Evolutionary conservation across 2,329 filamentous ascomycete species (phyloP), one percentile per base, ranked within the genome.

Genomic region (Aspergillus sp.): DNA sequence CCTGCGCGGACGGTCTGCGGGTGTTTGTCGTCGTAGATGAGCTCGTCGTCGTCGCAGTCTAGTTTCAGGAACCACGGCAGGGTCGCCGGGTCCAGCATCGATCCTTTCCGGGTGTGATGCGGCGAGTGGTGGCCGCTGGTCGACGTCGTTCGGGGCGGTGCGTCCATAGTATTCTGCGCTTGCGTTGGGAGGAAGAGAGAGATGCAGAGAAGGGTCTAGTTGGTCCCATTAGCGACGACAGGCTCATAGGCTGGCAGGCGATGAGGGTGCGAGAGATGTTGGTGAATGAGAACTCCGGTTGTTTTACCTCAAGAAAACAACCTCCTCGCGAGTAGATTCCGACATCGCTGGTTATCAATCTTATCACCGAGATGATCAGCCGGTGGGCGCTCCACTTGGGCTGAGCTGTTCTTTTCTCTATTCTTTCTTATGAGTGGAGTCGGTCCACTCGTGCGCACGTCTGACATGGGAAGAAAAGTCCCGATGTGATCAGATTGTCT

Each of bases 1-100:
- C 92, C 92, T 1, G 50, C 54, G 42, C 55, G 63, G 17, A 69
- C 53, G 36, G 51, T 47, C 14, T 20, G 44, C 17, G 47, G 42
- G 53, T 47, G 19, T 23, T 48, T 5, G 32, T 49, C 2, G 47
- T 57, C 53, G 10, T 46, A 57, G 4, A 57, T 32, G 20, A 63
- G 36, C 20, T 61, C 34, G 4, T 58, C 46, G 6, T 47, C 50
- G 20, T 47, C 25, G 25, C 25, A 38, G 14, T 47, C 50, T 5
- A 52, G 44, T n/a, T 41, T 29, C 36, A 51, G 16, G 23, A 51
- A 47, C 49, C 49, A 51, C 4, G 20, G 46, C 13, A 45, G 9
- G 6, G 34, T 38, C 6, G 34, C 16, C 3, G 34, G 2, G 34
- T 38, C 34, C 5, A 38, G 14, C 16, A n/a, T n/a, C 5, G 34